phyloP scores from a whole-genome alignment of 2,329 filamentous ascomycete genomes.

The Colletotrichum echinochloae region DNA sequence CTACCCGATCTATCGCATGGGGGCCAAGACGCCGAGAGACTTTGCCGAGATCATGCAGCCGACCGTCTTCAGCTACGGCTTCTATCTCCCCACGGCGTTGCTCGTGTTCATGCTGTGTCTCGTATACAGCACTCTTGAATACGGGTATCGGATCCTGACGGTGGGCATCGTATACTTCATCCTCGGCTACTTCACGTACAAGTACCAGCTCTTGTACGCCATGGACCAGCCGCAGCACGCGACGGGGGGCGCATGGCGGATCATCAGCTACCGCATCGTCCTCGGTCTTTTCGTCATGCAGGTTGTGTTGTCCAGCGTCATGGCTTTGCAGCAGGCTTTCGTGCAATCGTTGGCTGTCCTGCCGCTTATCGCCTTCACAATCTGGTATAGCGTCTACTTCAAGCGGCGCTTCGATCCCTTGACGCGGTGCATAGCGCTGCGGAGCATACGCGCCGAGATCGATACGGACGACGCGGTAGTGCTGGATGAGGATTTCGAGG shows the following conservation, averaged over 20 bases:
- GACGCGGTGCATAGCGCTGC: constrained; percentile 90
- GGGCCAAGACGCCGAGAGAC: constrained; percentile 89
- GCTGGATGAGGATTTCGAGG: constrained; percentile 53
- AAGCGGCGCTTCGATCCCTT: constrained; percentile 85
- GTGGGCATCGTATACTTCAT: constrained; percentile 87
- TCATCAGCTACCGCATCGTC: constrained; percentile 93
- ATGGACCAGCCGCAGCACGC: constrained; percentile 98
- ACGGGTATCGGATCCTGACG: constrained; percentile 83
- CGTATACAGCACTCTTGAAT: constrained; percentile 88
- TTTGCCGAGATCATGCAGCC: constrained; percentile 85
- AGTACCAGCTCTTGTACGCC: constrained; percentile 96
- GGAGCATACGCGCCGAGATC: constrained; percentile 76
- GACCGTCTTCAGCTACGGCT: constrained; percentile 93
- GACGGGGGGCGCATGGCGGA: constrained; percentile 93
- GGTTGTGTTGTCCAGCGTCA: constrained; percentile 87
- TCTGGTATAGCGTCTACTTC: constrained; percentile 92
- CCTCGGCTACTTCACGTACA: constrained; percentile 90
- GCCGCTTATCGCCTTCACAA: constrained; percentile 81
- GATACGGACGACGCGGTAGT: constrained; percentile 53
- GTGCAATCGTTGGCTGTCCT: constrained; percentile 78
- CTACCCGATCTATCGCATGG: constrained; percentile 83
- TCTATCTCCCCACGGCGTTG: constrained; percentile 92
- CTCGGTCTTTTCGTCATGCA: constrained; percentile 91
- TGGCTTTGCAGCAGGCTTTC: constrained; percentile 81
- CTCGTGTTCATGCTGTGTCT: constrained; percentile 95